phyloP scores from a whole-genome alignment of 768 basidiomycete species.

The Panus rudis region DNA sequence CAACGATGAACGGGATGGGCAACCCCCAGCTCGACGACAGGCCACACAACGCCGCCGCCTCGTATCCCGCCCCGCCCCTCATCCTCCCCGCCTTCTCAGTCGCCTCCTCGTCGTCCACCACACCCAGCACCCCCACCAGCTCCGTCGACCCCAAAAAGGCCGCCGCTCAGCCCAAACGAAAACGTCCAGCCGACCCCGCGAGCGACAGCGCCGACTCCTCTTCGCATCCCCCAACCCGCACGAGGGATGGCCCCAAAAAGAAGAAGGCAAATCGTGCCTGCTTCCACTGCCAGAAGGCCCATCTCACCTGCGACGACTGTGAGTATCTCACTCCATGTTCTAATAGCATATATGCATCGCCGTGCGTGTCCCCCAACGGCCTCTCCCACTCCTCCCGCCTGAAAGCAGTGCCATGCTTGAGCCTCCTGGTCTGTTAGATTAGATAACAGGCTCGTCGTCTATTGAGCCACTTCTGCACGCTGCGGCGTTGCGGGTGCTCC shows the following conservation, averaged over 20 bases:
- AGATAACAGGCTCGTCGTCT: too few species aligned
- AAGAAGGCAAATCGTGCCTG: constrained; percentile 94
- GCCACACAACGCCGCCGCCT: too few species aligned
- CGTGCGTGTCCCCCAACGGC: too few species aligned
- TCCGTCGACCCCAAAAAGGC: constrained; percentile 21
- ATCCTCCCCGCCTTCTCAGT: too few species aligned
- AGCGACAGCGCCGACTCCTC: constrained; percentile 43
- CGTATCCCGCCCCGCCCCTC: too few species aligned
- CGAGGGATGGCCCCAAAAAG: constrained; percentile 78
- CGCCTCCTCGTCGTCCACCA: constrained; percentile 16
- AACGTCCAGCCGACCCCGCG: constrained; percentile 55
- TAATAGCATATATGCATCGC: not conserved
- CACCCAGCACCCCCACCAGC: constrained; percentile 17
- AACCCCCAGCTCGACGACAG: too few species aligned
- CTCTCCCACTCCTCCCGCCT: too few species aligned
- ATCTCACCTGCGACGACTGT: constrained; percentile 99
- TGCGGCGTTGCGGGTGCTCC: not conserved
- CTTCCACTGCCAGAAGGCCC: constrained; percentile 93
- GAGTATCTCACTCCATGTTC: constrained; percentile 26
- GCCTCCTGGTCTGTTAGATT: too few species aligned
- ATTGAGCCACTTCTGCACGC: too few species aligned
- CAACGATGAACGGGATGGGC: too few species aligned
- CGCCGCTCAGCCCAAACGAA: constrained; percentile 47
- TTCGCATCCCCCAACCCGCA: constrained; percentile 37
- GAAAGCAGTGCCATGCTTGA: too few species aligned